These are phyloP conservation scores for Phialophora expanda DNA, from an alignment of 2,329 filamentous ascomycete species.

Conservation along the genomic window DNA sequence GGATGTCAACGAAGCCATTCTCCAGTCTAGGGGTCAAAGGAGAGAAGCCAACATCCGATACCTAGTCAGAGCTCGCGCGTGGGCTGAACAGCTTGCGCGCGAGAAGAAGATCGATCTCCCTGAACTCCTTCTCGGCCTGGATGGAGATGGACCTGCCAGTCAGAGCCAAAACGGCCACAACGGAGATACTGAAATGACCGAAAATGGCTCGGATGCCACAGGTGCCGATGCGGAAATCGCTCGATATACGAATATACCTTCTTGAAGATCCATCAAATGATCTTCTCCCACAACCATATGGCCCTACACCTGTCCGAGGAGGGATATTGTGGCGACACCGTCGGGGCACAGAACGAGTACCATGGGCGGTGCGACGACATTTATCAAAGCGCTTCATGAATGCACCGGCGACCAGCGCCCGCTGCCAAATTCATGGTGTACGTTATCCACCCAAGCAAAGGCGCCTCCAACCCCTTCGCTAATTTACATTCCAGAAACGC, in stretches of 20 bases:
- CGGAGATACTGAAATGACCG: slow-evolving; percentile 39
- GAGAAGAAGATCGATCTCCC: slow-evolving; percentile 54
- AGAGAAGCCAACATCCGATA: slow-evolving; percentile 82
- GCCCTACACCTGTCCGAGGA: neutral
- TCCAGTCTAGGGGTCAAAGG: slow-evolving; percentile 72
- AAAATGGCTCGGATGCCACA: slow-evolving; percentile 27
- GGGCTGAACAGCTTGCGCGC: slow-evolving; percentile 71
- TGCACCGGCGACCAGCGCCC: neutral
- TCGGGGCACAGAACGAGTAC: neutral
- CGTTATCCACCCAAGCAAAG: slow-evolving; percentile 10
- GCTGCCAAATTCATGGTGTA: slow-evolving; percentile 6
- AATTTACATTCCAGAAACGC: slow-evolving; percentile 8
- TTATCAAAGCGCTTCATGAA: neutral
- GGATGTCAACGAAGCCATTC: slow-evolving; percentile 85
- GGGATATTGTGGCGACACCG: neutral
- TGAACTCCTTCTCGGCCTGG: slow-evolving; percentile 53
- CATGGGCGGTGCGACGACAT: neutral
- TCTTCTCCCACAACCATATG: neutral
- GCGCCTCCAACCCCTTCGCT: slow-evolving; percentile 13
- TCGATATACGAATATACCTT: slow-evolving; percentile 32
- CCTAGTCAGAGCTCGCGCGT: slow-evolving; percentile 79
- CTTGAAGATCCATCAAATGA: slow-evolving; percentile 6
- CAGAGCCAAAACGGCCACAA: slow-evolving; percentile 33
- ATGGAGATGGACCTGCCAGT: slow-evolving; percentile 33
- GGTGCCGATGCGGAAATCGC: slow-evolving; percentile 29